These are phyloP conservation scores for Gaillardinia entomophila DNA, from an alignment of 805 yeast species.

Conservation along the genomic window DNA sequence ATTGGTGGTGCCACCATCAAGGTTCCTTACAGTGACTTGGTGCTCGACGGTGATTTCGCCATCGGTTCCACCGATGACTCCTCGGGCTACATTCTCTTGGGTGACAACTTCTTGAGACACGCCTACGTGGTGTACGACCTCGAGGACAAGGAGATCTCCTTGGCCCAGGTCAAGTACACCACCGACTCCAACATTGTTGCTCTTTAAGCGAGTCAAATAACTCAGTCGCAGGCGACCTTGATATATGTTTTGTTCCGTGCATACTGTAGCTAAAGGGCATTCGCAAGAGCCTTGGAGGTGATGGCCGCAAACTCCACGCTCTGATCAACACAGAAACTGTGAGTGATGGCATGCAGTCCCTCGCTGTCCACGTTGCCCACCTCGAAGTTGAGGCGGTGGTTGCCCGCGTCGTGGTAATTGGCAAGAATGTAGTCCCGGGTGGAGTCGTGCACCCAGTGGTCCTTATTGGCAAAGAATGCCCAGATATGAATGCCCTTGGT, in stretches of 20 bases:
- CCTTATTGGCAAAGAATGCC: conserved; percentile 53
- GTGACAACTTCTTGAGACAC: conserved; percentile 59
- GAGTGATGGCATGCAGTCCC: conserved; percentile 33
- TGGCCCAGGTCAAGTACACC: conserved; percentile 38
- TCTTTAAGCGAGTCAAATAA: no score
- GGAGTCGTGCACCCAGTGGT: conserved; percentile 58
- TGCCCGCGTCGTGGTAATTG: conserved; percentile 24
- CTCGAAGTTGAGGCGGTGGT: conserved; percentile 23
- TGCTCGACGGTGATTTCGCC: no score
- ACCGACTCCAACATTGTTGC: no score
- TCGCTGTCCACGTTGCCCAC: conserved; percentile 25
- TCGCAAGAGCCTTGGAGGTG: conserved; percentile 24
- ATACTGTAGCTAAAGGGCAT: no score
- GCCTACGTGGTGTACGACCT: conserved; percentile 66
- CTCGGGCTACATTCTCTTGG: conserved; percentile 45
- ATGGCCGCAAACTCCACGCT: conserved; percentile 46
- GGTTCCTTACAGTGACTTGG: conserved; percentile 12
- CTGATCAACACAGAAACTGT: conserved; percentile 57
- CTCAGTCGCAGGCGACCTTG: no score
- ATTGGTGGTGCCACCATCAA: conserved; percentile 11
- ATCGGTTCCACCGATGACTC: no score
- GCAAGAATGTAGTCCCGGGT: conserved; percentile 43
- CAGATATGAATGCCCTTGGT: conserved; percentile 32
- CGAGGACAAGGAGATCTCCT: conserved; percentile 49
- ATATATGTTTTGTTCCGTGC: no score